These are phyloP conservation scores for Globisporangium barbulae DNA, from an alignment of 352 stramenopile species.

Conservation along the genomic window DNA sequence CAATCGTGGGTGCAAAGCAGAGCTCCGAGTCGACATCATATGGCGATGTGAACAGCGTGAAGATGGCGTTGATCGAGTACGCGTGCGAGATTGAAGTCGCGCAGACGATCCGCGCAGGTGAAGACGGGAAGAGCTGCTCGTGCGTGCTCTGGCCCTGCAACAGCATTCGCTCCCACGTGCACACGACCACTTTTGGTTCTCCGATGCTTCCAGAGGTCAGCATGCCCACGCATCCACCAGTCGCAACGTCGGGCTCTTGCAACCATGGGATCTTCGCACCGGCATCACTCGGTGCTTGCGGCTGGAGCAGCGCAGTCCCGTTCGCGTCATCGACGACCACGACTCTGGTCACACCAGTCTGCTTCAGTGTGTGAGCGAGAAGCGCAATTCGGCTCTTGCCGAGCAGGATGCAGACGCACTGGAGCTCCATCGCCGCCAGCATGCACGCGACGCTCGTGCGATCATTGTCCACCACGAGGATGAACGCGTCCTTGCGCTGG, in stretches of 20 bases:
- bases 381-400: slow-evolving; percentile 41
- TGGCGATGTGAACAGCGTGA: slow-evolving; percentile 69
- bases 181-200: slow-evolving; percentile 71
- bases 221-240: slow-evolving; percentile 59
- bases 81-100: slow-evolving; percentile 82
- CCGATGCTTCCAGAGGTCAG: slow-evolving; percentile 84
- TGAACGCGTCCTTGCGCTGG: slow-evolving; percentile 37
- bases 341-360: slow-evolving; percentile 62
- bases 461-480: slow-evolving; percentile 75
- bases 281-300: slow-evolving; percentile 1
- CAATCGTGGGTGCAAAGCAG: slow-evolving; percentile 53
- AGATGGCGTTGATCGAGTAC: slow-evolving; percentile 86
- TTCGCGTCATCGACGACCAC: slow-evolving; percentile 43
- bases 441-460: slow-evolving; percentile 70
- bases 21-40: slow-evolving; percentile 63
- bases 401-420: slow-evolving; percentile 55
- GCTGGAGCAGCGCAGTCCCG: slow-evolving; percentile 20
- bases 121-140: slow-evolving; percentile 64
- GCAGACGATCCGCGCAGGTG: slow-evolving; percentile 62
- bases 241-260: slow-evolving; percentile 23
- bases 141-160: slow-evolving; percentile 79
- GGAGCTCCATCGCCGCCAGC: slow-evolving; percentile 60
- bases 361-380: slow-evolving; percentile 41
- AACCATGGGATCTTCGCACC: slow-evolving; percentile 29
- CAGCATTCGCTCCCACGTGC: slow-evolving; percentile 71